These are phyloP conservation scores for Dryas drummondii DNA, from an alignment of 306 rosid genomes.

Conservation along the genomic window DNA sequence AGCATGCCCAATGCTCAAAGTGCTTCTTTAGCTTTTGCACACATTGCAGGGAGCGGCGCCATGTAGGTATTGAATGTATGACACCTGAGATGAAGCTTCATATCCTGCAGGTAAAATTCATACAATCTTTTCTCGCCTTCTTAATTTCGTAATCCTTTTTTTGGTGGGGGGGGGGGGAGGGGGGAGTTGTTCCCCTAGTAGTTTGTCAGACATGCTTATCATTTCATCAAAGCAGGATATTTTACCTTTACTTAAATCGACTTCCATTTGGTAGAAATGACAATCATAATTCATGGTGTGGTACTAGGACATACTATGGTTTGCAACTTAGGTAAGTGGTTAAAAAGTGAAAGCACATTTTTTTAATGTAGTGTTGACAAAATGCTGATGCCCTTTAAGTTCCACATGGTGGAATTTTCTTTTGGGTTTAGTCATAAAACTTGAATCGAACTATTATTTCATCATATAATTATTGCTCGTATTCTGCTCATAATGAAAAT, in stretches of 20 bases:
- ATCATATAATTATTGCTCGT: background rate
- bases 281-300: background rate
- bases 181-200: too few relatives aligned
- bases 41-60: constrained; percentile 80
- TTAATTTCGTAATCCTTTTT: too few relatives aligned
- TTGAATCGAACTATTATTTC: too few relatives aligned
- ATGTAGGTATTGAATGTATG: constrained; percentile 77
- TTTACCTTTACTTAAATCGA: background rate
- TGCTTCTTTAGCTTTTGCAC: constrained; percentile 90
- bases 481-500: background rate
- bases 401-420: background rate
- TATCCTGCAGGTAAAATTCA: constrained; percentile 60
- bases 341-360: background rate
- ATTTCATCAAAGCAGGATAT: background rate
- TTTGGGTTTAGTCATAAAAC: background rate
- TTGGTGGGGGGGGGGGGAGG: too few relatives aligned
- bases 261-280: background rate
- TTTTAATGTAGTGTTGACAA: background rate
- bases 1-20: constrained; percentile 80
- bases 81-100: constrained; percentile 66
- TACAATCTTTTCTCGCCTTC: background rate
- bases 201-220: too few relatives aligned
- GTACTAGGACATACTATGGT: background rate
- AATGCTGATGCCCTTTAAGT: background rate
- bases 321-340: background rate